A percentile compares a stretch with the other conserved stretches of the same genome.
Conservation (phyloP, 2,329 filamentous ascomycete genomes). For the Sclerotinia spermophila region DNA sequence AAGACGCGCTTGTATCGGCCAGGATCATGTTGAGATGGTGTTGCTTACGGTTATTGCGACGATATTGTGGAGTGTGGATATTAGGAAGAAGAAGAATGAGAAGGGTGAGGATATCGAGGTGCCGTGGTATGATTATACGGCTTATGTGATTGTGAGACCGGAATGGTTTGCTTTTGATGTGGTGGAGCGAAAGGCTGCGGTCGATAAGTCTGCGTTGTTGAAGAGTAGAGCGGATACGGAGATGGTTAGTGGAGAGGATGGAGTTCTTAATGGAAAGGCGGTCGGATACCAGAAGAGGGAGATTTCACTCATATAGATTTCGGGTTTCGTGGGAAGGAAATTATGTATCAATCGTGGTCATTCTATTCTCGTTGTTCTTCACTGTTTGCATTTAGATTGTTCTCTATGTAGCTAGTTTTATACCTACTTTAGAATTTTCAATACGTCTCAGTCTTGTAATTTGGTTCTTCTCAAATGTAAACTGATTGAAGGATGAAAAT, state of each 20-base stretch:
- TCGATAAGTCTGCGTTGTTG: neutral
- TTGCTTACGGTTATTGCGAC: slow-evolving; percentile 11
- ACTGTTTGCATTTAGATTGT: neutral
- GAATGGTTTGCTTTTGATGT: slow-evolving; percentile 18
- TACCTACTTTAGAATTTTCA: neutral
- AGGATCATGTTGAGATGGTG: slow-evolving; percentile 44
- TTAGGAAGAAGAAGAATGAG: slow-evolving; percentile 6
- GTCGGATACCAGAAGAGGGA: slow-evolving; percentile 13
- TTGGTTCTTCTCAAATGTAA: neutral
- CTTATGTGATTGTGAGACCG: slow-evolving; percentile 13
- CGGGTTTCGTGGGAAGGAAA: neutral
- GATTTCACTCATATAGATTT: neutral
- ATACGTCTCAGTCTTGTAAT: neutral
- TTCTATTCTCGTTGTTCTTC: neutral
- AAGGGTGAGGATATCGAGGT: neutral
- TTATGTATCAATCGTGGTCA: neutral
- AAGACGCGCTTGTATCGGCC: slow-evolving; percentile 48
- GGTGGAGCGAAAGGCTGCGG: neutral
- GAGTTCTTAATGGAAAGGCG: neutral
- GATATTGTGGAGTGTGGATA: slow-evolving; percentile 11
- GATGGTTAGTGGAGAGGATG: slow-evolving; percentile 11
- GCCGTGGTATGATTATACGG: slow-evolving; percentile 14
- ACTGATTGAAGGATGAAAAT: neutral
- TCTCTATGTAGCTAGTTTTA: neutral
- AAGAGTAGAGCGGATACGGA: slow-evolving; percentile 4